Percentiles rank a stretch among this genome's conserved stretches.
phyloP scores from a whole-genome alignment of 1,284 basidiomycete species.

The Malassezia cuniculi region DNA sequence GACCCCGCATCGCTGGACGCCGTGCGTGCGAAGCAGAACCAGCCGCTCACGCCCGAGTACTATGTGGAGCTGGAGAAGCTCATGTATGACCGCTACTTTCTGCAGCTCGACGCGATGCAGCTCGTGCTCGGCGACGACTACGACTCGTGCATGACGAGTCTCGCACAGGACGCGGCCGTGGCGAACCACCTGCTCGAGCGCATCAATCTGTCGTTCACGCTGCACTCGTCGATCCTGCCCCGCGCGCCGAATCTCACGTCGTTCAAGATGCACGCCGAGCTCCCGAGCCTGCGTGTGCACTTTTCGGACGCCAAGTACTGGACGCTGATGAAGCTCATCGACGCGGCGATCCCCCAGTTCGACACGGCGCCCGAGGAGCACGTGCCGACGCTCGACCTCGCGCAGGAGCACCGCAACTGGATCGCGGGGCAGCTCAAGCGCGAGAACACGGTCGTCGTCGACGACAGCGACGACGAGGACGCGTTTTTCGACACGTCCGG shows the following conservation, averaged over 20 bases:
- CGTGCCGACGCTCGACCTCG: constrained; percentile 25
- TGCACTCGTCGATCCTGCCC: constrained; percentile 88
- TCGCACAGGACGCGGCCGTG: constrained; percentile 52
- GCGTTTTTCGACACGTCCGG: constrained; percentile 17
- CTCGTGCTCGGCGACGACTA: constrained; percentile 80
- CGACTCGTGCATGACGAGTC: constrained; percentile 57
- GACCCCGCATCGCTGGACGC: constrained; percentile 68
- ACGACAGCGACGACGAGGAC: constrained; percentile 28
- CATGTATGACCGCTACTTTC: constrained; percentile 87
- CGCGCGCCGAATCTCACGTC: constrained; percentile 70
- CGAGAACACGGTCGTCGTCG: constrained; percentile 30
- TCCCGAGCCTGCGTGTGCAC: constrained; percentile 81
- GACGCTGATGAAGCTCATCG: constrained; percentile 79
- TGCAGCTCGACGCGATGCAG: constrained; percentile 77
- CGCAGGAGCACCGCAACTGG: constrained; percentile 24
- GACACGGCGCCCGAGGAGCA: constrained; percentile 47
- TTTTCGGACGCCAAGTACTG: constrained; percentile 94
- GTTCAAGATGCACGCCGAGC: constrained; percentile 80
- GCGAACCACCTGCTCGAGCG: constrained; percentile 68
- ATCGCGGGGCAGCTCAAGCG: constrained; percentile 33
- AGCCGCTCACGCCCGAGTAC: constrained; percentile 78
- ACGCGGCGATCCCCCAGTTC: constrained; percentile 77
- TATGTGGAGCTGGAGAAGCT: constrained; percentile 75
- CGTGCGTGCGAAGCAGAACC: constrained; percentile 71
- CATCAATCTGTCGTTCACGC: constrained; percentile 76